Evolutionary conservation across 441 rosid species (phyloP), one percentile per base, ranked within the genome.

Genomic region (Brassica balearica): DNA sequence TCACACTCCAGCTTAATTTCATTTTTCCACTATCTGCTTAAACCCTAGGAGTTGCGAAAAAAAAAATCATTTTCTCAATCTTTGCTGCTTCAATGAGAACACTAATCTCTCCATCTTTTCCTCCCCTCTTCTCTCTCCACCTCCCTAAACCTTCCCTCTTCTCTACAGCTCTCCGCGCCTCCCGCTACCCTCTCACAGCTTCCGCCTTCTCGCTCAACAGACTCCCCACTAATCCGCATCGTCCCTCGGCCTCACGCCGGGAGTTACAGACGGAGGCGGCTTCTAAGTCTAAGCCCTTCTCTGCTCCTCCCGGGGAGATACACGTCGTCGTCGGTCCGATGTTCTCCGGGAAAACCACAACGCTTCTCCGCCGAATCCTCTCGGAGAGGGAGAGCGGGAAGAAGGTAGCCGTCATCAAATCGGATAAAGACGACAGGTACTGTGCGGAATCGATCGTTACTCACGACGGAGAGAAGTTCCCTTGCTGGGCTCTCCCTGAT

Each of bases 281-380:
- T 4, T 68, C 87, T 29, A 75, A 55, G 19, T 19, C 19, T 14
- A 11, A 25, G 7, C 36, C 79, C 14, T 27, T 23, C 48, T 34
- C 48, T 23, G 12, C 80, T 2, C 71, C 80, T 1, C 71, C 84
- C 29, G 96, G 97, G 0, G 92, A 90, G 83, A 82, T 91, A 74
- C 97, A 92, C 80, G 97, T 91, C 80, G 88, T 91, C 17, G 87
- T 91, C 9, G 98, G 95, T 5, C 97, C 95, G 3, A 90, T 94
- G 93, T 92, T 92, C 73, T 89, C 97, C 32, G 97, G 97, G 0
- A 92, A 92, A 80, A 94, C 98, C 2, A 89, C 95, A 58, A 83
- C 88, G 1, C 94, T 94, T 77, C 98, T 94, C 68, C 93, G 81
- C 36, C 89, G 97, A 5, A 84, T 92, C 23, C 92, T 87, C 71